Percentiles rank a stretch among this genome's conserved stretches.
Evolutionary conservation across 306 rosid species (phyloP).

Genomic region (Rosa rugosa): DNA sequence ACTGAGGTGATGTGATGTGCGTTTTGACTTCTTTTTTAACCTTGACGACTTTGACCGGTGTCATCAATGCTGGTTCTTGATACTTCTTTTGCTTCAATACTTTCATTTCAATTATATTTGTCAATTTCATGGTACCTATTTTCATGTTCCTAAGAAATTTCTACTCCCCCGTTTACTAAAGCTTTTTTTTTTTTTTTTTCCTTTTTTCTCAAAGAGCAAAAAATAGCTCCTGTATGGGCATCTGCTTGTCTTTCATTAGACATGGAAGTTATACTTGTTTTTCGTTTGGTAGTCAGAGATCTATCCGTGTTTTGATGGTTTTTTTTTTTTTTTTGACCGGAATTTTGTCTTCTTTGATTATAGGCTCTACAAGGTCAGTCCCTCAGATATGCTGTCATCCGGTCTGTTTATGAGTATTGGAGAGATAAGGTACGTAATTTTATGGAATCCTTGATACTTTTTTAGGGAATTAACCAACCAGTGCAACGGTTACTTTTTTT

Average conservation of each 20-base stretch:
- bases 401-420: constrained; percentile 76
- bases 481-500: background rate
- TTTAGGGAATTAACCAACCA: background rate
- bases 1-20: constrained; percentile 69
- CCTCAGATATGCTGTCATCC: constrained; percentile 55
- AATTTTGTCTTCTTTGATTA: constrained; percentile 28
- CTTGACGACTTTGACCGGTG: background rate
- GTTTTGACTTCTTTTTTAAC: background rate
- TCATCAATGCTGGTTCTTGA: constrained; percentile 2
- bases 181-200: background rate
- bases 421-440: constrained; percentile 70
- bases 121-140: background rate
- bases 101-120: background rate
- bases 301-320: background rate
- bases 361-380: constrained; percentile 66
- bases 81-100: background rate
- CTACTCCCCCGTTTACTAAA: background rate
- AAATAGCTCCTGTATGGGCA: background rate
- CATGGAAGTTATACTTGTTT: background rate
- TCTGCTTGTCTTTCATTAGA: background rate
- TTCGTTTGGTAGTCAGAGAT: background rate
- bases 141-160: background rate
- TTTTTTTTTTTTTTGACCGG: background rate
- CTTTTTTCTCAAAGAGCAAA: background rate
- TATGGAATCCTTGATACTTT: background rate